phyloP scores from a whole-genome alignment of 106 monocot genomes.

The Triglochin maritima region DNA sequence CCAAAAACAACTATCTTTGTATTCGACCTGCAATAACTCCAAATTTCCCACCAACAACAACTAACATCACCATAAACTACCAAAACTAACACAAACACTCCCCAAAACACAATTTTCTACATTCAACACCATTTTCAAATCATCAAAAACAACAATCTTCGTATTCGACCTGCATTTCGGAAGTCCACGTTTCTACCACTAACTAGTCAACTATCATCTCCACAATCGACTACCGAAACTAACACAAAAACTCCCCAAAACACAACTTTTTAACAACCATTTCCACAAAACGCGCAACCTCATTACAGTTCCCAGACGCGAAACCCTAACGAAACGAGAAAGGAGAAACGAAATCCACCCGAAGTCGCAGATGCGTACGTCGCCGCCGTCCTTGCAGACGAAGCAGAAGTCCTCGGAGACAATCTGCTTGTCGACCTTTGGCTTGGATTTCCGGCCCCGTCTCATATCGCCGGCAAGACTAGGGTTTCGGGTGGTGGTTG shows the following conservation, averaged over 20 bases:
- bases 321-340: neutral
- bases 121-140: too few species aligned
- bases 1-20: too few species aligned
- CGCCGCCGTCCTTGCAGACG: conserved; percentile 20
- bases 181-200: neutral
- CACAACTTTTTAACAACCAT: neutral
- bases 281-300: neutral
- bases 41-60: too few species aligned
- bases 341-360: neutral
- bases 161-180: neutral
- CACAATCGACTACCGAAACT: neutral
- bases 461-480: neutral
- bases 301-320: neutral
- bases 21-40: too few species aligned
- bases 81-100: neutral
- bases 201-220: neutral
- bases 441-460: neutral
- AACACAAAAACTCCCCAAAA: neutral
- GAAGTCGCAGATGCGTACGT: conserved; percentile 7
- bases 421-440: neutral
- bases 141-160: too few species aligned
- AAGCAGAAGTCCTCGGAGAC: conserved; percentile 16
- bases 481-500: neutral
- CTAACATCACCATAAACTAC: too few species aligned
- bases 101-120: neutral